These are phyloP conservation scores for Pleurozium schreberi DNA, from an alignment of 225 moss, liverwort and hornwort genomes.

Conservation along the genomic window DNA sequence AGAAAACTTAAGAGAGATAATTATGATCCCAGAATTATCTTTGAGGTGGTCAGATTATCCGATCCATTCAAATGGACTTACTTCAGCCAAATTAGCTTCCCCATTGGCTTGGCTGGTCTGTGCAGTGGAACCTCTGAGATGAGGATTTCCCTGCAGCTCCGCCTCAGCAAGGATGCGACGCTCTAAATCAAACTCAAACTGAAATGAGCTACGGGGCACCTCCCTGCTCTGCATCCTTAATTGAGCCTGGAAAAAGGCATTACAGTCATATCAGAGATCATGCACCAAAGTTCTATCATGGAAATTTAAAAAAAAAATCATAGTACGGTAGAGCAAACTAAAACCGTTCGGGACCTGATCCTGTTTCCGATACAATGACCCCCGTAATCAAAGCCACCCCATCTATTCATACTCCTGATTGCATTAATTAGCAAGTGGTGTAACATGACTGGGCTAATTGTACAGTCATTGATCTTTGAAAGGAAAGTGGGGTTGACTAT, in stretches of 20 bases:
- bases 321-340: neutral
- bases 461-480: neutral
- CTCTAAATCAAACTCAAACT: constrained; percentile 89
- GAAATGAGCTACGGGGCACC: constrained; percentile 78
- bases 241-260: constrained; percentile 37
- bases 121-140: constrained; percentile 2
- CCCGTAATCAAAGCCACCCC: neutral
- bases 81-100: constrained; percentile 35
- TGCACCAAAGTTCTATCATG: neutral
- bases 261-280: neutral
- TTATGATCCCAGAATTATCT: neutral
- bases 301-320: neutral
- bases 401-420: neutral
- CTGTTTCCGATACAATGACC: neutral
- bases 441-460: neutral
- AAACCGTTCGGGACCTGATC: neutral
- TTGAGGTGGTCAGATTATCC: neutral
- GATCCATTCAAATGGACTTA: constrained; percentile 16
- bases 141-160: constrained; percentile 47
- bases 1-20: neutral
- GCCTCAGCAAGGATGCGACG: constrained; percentile 83
- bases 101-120: constrained; percentile 35
- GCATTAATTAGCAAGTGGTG: neutral
- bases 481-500: neutral
- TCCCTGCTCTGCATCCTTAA: constrained; percentile 64